Base-by-base conservation (phyloP, 2,329 filamentous ascomycete species). In the Sporothrix pallida region DNA sequence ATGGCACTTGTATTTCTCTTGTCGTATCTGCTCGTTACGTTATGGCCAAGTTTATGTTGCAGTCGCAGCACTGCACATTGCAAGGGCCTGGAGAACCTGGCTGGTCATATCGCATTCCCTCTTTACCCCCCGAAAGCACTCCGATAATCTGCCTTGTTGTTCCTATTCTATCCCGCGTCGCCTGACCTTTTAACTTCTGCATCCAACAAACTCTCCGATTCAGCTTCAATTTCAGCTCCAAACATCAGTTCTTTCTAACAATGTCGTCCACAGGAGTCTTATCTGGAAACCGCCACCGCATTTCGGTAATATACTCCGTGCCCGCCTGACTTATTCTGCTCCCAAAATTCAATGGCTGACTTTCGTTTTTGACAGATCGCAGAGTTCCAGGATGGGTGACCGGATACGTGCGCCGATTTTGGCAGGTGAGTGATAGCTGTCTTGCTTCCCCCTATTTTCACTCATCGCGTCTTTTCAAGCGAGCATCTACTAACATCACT, bases 261-360 rank as follows among this genome's bases (percentile, higher is more conserved):
- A 48, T 52, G 37, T 15, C 17, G 23, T 42, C 13, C 23, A 68
- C 76, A 96, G 95, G 84, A 97, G 94, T 81, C 84, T 99, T 81
- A 98, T 99, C 79, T 99, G 95, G 95, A 99, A 98, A 82, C 95
- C 96, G 73, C 96, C 96, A 75, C 96, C 96, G 77, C 93, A 97
- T 81, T 98, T 92, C 81, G 95, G 95, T 98, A 91, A 2, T 37
- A 37, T 37, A 37, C 3, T 37, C 31, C 31, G 31, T 37, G 4
- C 31, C 31, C 31, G 31, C 31, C 31, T 37, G 31, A 37, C 31
- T 37, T 37, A 7, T 5, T 37, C 31, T 37, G 31, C 31, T 37
- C 31, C 5, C 31, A 37, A 37, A 37, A 37, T 3, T 37, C 31
- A 37, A 37, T 37, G 31, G 5, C 31, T 37, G 31, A 37, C 31